Evolutionary conservation across 2,329 filamentous ascomycete genomes (phyloP), one percentile per base, ranked within the genome.

Genomic region (Fusarium brachygibbosum): DNA sequence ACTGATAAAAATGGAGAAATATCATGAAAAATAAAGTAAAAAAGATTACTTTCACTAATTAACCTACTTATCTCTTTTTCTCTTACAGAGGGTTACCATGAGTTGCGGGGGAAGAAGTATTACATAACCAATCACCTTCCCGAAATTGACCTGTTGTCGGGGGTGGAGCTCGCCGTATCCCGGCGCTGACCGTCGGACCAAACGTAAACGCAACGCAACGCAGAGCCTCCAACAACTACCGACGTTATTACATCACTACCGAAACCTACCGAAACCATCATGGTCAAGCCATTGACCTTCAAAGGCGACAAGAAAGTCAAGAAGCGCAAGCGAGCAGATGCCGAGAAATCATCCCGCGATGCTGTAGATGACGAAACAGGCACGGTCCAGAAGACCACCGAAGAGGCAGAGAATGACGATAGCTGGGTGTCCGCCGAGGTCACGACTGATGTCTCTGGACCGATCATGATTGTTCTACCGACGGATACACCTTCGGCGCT

Each of bases 251-350:
- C 35, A 34, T 35, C 32, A 23, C 42, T 25, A 48, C 41, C 41
- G 54, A 29, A 29, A 29, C 5, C 49, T 13, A 41, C 32, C 40
- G 17, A 55, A 29, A 34, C 23, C 31, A 57, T 23, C 66, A 96
- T 96, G 92, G 91, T 97, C 73, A 98, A 97, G 79, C 90, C 95
- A 48, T 87, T 99, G 61, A 86, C 89, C 49, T 99, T 99, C 86
- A 99, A 99, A 82, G 96, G 96, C 84, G 96, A 99, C 82, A 98
- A 97, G 81, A 96, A 96, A 82, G 83, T 88, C 63, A 97, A 96
- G 81, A 98, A 98, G 85, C 88, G 93, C 79, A 98, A 97, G 86
- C 89, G 92, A 73, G 81, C 86, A 48, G 83, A 84, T 53, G 82
- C 82, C 42, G 84, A 88, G 42, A 82, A 84, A 63, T 14, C 78